A percentile compares a stretch with the other conserved stretches of the same genome.
Evolutionary conservation across 1,284 basidiomycete species (phyloP).

Genomic region (Leucoagaricus sp.): DNA sequence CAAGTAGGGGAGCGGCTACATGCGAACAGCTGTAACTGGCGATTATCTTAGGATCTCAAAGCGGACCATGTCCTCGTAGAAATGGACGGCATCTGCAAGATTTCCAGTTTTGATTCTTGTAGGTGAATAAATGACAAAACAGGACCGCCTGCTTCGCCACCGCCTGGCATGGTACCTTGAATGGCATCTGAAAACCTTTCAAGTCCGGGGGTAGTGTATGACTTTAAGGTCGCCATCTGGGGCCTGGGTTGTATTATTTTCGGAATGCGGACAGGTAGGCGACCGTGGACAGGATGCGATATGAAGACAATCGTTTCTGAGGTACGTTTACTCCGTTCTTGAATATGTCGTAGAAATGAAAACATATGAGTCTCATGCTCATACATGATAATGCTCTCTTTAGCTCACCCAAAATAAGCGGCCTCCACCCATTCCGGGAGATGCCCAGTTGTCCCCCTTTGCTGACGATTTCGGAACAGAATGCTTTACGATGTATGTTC

Average conservation of each 20-base stretch:
- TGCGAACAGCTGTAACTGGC: neutral
- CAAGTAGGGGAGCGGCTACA: slow-evolving; percentile 42
- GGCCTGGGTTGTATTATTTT: slow-evolving; percentile 95
- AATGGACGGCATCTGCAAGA: slow-evolving; percentile 92
- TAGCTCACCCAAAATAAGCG: slow-evolving; percentile 79
- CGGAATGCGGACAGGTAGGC: slow-evolving; percentile 96
- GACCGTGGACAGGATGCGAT: slow-evolving; percentile 93
- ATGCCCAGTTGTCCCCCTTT: slow-evolving; percentile 72
- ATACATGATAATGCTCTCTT: slow-evolving; percentile 2
- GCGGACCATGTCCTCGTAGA: slow-evolving; percentile 98
- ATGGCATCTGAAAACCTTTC: slow-evolving; percentile 98
- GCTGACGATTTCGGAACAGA: slow-evolving; percentile 87
- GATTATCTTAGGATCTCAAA: slow-evolving; percentile 80
- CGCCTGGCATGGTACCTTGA: slow-evolving; percentile 99
- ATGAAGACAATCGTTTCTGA: slow-evolving; percentile 93
- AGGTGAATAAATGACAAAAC: slow-evolving; percentile 90
- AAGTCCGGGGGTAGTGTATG: slow-evolving; percentile 80
- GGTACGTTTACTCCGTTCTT: slow-evolving; percentile 44
- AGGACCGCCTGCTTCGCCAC: too few species aligned
- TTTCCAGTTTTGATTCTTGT: slow-evolving; percentile 97
- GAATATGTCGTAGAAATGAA: slow-evolving; percentile 9
- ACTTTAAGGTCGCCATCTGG: slow-evolving; percentile 98
- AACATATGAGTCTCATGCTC: slow-evolving; percentile 8
- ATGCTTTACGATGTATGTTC: slow-evolving; percentile 86
- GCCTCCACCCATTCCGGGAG: slow-evolving; percentile 88